These are phyloP conservation scores for Nyssa sinensis DNA, from an alignment of 148 eudicot species.

Conservation along the genomic window DNA sequence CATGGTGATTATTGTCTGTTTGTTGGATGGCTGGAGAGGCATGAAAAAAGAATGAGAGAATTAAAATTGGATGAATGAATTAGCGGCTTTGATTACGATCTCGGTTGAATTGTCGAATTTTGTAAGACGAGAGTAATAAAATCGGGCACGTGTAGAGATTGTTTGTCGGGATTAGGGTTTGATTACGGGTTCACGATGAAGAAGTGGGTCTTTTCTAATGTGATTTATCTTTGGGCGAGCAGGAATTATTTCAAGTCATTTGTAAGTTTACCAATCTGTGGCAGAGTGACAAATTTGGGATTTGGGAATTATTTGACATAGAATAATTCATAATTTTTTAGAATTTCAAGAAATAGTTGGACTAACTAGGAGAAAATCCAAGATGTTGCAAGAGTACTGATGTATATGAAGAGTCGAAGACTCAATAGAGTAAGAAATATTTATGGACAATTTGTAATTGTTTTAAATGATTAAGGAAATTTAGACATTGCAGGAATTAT, in stretches of 20 bases:
- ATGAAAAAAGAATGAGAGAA: not conserved
- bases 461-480: not conserved
- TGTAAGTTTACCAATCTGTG: no score
- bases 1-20: not conserved
- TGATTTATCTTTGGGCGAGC: no score
- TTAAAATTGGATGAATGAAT: not conserved
- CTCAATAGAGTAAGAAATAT: not conserved
- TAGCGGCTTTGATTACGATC: not conserved
- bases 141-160: not conserved
- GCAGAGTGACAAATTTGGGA: no score
- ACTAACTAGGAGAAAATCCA: not conserved
- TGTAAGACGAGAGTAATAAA: not conserved
- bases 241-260: no score
- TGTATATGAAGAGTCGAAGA: no score
- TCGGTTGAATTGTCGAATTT: not conserved
- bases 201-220: no score
- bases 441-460: not conserved
- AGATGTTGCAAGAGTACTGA: no score
- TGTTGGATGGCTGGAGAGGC: not conserved
- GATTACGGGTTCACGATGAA: no score
- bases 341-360: not conserved
- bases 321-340: no score
- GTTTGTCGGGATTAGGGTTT: not conserved
- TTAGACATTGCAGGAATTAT: not conserved
- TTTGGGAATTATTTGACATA: not conserved